These are phyloP conservation scores for Aspergillus aculeatus DNA, from an alignment of 2,329 filamentous ascomycete genomes.

Conservation along the genomic window DNA sequence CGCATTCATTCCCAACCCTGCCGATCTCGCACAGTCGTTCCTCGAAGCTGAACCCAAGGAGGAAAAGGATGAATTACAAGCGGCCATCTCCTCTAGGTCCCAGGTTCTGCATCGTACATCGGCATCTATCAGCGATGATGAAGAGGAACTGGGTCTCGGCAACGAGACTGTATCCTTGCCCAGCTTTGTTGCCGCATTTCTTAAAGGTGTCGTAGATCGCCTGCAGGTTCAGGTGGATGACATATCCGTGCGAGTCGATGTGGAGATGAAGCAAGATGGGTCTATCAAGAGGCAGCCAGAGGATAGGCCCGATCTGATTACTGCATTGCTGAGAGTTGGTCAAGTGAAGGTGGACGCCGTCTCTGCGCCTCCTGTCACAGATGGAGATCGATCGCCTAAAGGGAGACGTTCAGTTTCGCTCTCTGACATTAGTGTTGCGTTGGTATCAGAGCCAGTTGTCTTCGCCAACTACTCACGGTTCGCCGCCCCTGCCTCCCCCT, in stretches of 20 bases:
- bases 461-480: constrained; percentile 48
- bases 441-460: constrained; percentile 50
- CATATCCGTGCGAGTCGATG: constrained; percentile 53
- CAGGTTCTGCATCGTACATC: constrained; percentile 52
- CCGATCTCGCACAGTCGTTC: constrained; percentile 62
- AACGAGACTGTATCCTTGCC: constrained; percentile 57
- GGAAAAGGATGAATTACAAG: constrained; percentile 58
- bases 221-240: constrained; percentile 55
- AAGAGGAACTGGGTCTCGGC: constrained; percentile 53
- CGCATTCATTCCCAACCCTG: constrained; percentile 51
- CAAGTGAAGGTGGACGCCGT: constrained; percentile 37
- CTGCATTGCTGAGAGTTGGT: constrained; percentile 36
- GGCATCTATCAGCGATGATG: constrained; percentile 47
- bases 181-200: constrained; percentile 58
- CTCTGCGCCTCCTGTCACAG: constrained; percentile 17
- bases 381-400: constrained; percentile 28
- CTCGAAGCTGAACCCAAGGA: constrained; percentile 57
- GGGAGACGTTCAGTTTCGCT: constrained; percentile 48
- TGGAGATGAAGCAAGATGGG: constrained; percentile 45
- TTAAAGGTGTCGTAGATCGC: constrained; percentile 59
- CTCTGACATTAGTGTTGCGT: constrained; percentile 44
- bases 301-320: constrained; percentile 37
- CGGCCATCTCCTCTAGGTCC: constrained; percentile 54
- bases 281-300: constrained; percentile 35
- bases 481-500: constrained; percentile 30